Base-by-base conservation (phyloP, 225 moss, liverwort and hornwort species). In the Lunularia cruciata region DNA sequence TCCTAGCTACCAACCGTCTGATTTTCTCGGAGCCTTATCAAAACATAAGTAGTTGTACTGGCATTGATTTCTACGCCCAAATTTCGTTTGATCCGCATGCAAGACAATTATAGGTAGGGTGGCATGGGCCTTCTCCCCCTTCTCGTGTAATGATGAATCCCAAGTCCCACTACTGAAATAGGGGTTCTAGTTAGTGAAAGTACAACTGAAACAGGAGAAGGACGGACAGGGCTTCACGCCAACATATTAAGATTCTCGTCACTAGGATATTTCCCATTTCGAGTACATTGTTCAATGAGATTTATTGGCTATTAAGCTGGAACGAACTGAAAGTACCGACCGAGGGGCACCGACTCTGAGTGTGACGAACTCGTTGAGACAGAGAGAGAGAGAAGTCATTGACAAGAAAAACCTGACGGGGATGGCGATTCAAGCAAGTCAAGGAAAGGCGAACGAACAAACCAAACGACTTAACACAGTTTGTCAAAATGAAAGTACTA, bases 91-190 rank as follows among this genome's bases (percentile, higher is more conserved):
- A 57, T 57, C 56, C 16, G 32, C 56, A 57, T 57, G 56, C 56
- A 57, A 57, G 56, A 31, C 56, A 4, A 57, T 57, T 13, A 57
- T 57, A 32, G 32, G 15, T 57, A 57, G 56, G 56, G 33, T 31
- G 56, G 32, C 32, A 31, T 57, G 51, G 19, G 19, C 20, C 23
- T 51, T 20, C 22, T 25, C 51, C 51, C 2, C 51, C 51, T 51
- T 51, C n/a, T 51, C 22, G 25, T 51, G 10, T 51, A 51, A 51
- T 51, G 54, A 54, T 54, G 54, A 54, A 27, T 54, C 6, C n/a
- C 26, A 54, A 28, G 54, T 54, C 22, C 11, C 27, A 28, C 26
- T 54, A 23, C 22, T 28, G 12, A 26, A 14, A 27, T 26, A n/a
- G 54, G 11, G 26, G 11, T 54, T 54, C 54, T 54, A 54, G 54